A percentile compares a stretch with the other conserved stretches of the same genome.
Evolutionary conservation across 495 filamentous ascomycete genomes (phyloP).

Genomic region (Aspergillus mulundensis): DNA sequence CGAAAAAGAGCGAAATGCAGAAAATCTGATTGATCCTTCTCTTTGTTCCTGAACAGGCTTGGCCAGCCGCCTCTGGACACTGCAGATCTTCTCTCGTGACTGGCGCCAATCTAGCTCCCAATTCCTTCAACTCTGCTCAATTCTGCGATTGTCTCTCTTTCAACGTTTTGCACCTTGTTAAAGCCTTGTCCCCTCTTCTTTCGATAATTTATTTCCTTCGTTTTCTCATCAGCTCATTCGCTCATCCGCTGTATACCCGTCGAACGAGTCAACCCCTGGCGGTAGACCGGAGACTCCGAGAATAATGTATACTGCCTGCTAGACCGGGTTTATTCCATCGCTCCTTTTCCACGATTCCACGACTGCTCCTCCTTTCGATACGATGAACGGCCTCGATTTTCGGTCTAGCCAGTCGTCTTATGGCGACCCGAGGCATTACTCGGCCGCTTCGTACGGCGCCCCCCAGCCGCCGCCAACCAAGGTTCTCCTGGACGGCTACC

Average conservation of each 20-base stretch:
- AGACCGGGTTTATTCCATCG: slow-evolving; percentile 12
- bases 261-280: not conserved
- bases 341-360: slow-evolving; percentile 1
- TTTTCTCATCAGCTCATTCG: not conserved
- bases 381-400: slow-evolving; percentile 42
- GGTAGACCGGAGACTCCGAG: slow-evolving; percentile 9
- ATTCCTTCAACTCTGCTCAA: not conserved
- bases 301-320: slow-evolving; percentile 21
- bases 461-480: slow-evolving; percentile 37
- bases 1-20: not conserved
- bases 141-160: not conserved
- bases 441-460: slow-evolving; percentile 35
- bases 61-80: slow-evolving; percentile 3
- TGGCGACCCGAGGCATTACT: slow-evolving; percentile 44
- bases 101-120: slow-evolving; percentile 6
- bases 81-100: slow-evolving; percentile 12
- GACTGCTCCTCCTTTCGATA: slow-evolving; percentile 10
- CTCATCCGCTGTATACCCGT: not conserved
- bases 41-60: not conserved
- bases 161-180: not conserved
- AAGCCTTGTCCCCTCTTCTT: not conserved
- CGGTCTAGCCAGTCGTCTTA: slow-evolving; percentile 47
- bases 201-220: not conserved
- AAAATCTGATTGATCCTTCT: slow-evolving; percentile 2
- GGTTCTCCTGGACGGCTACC: slow-evolving; percentile 45